Evolutionary conservation across 257 asterid genomes (phyloP).

Genomic region (Solanum virginianum): DNA sequence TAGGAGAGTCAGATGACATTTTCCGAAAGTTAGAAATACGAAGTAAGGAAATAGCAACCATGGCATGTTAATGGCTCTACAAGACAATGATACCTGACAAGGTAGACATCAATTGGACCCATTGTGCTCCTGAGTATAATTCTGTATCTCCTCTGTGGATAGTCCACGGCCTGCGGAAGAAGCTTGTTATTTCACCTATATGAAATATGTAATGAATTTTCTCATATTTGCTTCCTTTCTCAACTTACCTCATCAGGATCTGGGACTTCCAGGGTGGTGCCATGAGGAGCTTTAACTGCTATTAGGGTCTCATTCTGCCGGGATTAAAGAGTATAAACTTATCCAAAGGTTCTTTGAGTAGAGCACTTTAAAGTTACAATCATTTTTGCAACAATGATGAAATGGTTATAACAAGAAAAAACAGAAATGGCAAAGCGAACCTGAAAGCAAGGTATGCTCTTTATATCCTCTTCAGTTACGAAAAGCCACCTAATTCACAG

Average conservation of each 20-base stretch:
- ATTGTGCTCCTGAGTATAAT: conserved; percentile 93
- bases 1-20: background rate
- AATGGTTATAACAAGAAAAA: background rate
- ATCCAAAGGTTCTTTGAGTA: background rate
- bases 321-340: background rate
- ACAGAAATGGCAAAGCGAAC: conserved; percentile 22
- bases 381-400: background rate
- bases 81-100: conserved; percentile 56
- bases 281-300: conserved; percentile 97
- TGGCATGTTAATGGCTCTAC: background rate
- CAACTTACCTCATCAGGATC: conserved; percentile 83
- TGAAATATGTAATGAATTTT: conserved; percentile 6
- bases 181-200: conserved; percentile 1
- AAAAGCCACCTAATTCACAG: conserved; percentile 64
- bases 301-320: conserved; percentile 81
- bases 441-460: conserved; percentile 73
- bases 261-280: conserved; percentile 95
- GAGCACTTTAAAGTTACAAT: background rate
- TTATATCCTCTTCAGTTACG: conserved; percentile 86
- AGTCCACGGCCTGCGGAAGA: conserved; percentile 64
- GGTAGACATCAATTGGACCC: conserved; percentile 96
- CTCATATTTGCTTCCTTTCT: conserved; percentile 3
- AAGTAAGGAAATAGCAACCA: background rate
- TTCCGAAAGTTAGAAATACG: background rate
- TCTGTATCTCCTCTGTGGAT: conserved; percentile 88